Base-by-base conservation (phyloP, 345 rosid genomes). In the Physaria fendleri region DNA sequence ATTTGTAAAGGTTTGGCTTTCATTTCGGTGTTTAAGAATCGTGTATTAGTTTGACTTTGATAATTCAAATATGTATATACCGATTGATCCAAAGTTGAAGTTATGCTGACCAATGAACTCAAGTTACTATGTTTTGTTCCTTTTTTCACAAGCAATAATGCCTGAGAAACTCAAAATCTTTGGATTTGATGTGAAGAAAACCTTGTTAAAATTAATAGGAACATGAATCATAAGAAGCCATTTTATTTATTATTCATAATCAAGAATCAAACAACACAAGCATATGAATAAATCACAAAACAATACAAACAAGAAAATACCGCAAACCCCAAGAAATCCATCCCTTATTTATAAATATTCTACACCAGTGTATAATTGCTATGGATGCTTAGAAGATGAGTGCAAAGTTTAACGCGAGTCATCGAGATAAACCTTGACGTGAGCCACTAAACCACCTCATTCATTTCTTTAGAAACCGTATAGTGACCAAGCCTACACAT, bases 391-490 rank as follows among this genome's bases (percentile, higher is more conserved):
- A 5, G 70, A 56, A 12, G 70, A 38, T 66, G 64, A n/a, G 7
- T 43, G 44, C 6, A 18, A 20, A 27, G 57, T 15, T 45, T 69
- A 69, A 39, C 77, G 76, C 1, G 75, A 78, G 8, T 88, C 95
- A 50, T 91, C 90, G 1, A 91, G 98, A 40, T 83, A 45, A 85
- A 75, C 74, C 81, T 83, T 45, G 79, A 37, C 3, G 82, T 59
- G 25, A 88, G 87, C 96, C 98, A 91, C 25, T 49, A 76, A 73
- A 86, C 81, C 46, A 88, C 76, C 64, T 84, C 95, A 2, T 78
- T 77, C 95, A 85, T 91, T 66, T 91, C 96, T 58, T 73, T 79
- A 2, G 95, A 96, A n/a, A 82, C 81, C 5, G 98, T 88, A 66
- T 88, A 91, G 66, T 88, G 95, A 60, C 92, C 98, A 47, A 88